Evolutionary conservation across 176 grass and related monocot species (phyloP).

Genomic region (Aegilops tauschii): DNA sequence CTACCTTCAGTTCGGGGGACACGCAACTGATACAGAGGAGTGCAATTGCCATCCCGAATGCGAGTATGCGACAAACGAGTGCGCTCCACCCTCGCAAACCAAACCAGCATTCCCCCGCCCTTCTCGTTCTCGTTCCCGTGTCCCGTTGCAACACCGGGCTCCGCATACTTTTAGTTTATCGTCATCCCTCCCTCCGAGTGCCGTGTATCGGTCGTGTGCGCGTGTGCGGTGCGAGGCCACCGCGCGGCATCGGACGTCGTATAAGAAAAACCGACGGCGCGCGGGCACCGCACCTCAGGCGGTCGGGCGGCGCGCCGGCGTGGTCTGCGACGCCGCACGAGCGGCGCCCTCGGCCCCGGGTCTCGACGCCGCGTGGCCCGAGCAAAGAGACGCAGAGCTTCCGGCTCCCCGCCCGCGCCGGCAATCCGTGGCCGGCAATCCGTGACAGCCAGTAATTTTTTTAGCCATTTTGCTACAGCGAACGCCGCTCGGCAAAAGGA

Average conservation of each 20-base stretch:
- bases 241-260: too few relatives aligned
- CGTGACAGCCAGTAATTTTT: background rate
- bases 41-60: background rate
- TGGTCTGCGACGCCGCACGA: background rate
- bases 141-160: background rate
- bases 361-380: background rate
- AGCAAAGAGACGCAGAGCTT: background rate
- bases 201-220: background rate
- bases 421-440: too few relatives aligned
- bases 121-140: background rate
- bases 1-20: too few relatives aligned
- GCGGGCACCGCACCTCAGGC: background rate
- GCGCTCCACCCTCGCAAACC: background rate
- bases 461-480: too few relatives aligned
- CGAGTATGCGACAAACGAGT: background rate
- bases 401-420: background rate
- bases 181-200: background rate
- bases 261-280: background rate
- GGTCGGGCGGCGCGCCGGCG: background rate
- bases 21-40: too few relatives aligned
- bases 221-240: background rate
- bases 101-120: background rate
- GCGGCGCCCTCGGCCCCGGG: too few relatives aligned
- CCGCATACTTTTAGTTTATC: background rate
- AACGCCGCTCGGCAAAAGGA: background rate